A percentile compares a stretch with the other conserved stretches of the same genome.
phyloP scores from a whole-genome alignment of 305 asterid species.

The Rubia peregrina region DNA sequence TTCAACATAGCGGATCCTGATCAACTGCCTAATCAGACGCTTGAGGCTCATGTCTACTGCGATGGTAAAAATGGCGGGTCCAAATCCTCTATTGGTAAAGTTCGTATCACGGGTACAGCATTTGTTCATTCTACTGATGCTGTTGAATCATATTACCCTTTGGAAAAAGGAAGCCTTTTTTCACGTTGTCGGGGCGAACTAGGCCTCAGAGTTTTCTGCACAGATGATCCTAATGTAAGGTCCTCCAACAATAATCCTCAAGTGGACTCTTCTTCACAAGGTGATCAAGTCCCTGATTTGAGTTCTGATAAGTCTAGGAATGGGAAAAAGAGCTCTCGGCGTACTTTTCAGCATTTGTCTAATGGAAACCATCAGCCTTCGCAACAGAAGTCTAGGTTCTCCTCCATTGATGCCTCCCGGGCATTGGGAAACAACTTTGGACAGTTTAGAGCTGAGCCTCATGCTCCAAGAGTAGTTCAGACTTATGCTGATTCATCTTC shows the following conservation, averaged over 20 bases:
- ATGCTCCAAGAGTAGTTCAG: conserved; percentile 31
- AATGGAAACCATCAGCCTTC: conserved; percentile 28
- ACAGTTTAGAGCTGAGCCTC: conserved; percentile 52
- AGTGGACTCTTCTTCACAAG: conserved; percentile 33
- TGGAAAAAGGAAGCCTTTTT: conserved; percentile 58
- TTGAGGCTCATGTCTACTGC: conserved; percentile 69
- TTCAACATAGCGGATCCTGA: conserved; percentile 59
- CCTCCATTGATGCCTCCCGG: conserved; percentile 24
- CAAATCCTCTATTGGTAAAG: conserved; percentile 69
- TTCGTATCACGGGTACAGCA: conserved; percentile 50
- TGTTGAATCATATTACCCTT: conserved; percentile 65
- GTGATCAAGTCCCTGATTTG: conserved; percentile 24
- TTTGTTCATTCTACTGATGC: conserved; percentile 70
- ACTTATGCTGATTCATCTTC: conserved; percentile 42
- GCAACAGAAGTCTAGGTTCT: conserved; percentile 24
- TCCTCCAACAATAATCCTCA: conserved; percentile 43
- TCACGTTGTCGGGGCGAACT: conserved; percentile 75
- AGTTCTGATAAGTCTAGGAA: conserved; percentile 21
- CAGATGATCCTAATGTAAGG: conserved; percentile 55
- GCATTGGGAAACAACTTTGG: conserved; percentile 26
- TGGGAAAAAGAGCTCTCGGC: conserved; percentile 39
- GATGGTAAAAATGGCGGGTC: conserved; percentile 33
- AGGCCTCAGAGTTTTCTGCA: conserved; percentile 59
- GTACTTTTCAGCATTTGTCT: conserved; percentile 45
- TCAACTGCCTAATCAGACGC: conserved; percentile 43